These are phyloP conservation scores for Solanum pinnatisectum DNA, from an alignment of 257 asterid genomes.

Conservation along the genomic window DNA sequence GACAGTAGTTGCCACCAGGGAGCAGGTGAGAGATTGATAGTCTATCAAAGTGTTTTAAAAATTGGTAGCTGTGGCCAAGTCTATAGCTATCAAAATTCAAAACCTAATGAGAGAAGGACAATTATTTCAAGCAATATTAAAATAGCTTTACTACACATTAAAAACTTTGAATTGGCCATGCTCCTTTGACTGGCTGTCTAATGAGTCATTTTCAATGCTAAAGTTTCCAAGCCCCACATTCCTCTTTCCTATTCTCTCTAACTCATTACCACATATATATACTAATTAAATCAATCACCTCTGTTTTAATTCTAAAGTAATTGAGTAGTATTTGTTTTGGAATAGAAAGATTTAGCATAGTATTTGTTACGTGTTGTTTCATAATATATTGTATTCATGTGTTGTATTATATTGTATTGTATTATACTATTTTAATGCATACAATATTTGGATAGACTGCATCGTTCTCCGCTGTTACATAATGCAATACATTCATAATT, in stretches of 20 bases:
- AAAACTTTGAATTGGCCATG: background rate
- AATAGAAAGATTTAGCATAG: background rate
- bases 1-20: background rate
- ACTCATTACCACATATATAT: background rate
- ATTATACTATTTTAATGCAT: too few species aligned
- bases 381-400: too few species aligned
- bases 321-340: background rate
- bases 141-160: background rate
- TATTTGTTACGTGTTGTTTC: too few species aligned
- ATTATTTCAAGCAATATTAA: conserved; percentile 9
- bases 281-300: background rate
- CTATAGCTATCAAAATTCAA: background rate
- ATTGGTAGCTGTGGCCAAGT: background rate
- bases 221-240: background rate
- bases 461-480: too few species aligned
- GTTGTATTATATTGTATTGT: too few species aligned
- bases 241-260: background rate
- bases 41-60: background rate
- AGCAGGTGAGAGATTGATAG: conserved; percentile 9
- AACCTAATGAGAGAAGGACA: background rate
- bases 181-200: conserved; percentile 4
- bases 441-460: too few species aligned
- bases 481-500: too few species aligned
- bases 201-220: background rate
- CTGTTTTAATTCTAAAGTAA: background rate